Base-by-base conservation (phyloP, 2,329 filamentous ascomycete genomes). In the Xylariales sp. region DNA sequence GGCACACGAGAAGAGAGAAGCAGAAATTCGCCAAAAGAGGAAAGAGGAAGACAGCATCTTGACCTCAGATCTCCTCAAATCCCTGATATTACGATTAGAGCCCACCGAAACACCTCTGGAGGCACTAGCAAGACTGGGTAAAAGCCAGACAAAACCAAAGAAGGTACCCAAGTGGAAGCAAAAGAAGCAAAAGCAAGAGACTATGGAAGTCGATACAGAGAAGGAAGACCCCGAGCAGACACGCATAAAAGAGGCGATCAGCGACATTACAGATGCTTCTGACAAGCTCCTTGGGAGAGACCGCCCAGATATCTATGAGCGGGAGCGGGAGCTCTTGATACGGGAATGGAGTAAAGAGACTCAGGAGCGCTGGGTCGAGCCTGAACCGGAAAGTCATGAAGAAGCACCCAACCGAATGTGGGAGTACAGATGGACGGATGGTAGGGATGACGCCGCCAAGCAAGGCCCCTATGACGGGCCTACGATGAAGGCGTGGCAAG, bases 371-470 rank as follows among this genome's bases (percentile, higher is more conserved):
- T 98, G 93, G 93, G 60, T 63, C 15, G 69, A 78, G 46, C 68
- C 64, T n/a, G 45, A 54, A 28, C 55, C 52, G 28, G 53, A 57
- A 31, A 51, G 17, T 16, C 38, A 37, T 31, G 46, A 39, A 40
- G 51, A 44, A 43, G 37, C 50, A 40, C 51, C 37, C 14, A 45
- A 31, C 33, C 65, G 51, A 43, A 76, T 78, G 70, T 98, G 91
- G 90, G 87, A 97, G 61, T 98, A 88, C 59, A 77, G 88, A 41
- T 98, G 93, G 93, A 83, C 81, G 27, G 89, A 95, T 58, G 88
- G 87, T 14, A 75, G 89, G 28, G 91, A 95, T 54, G 85, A 79
- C 19, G 87, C 78, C 10, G 75, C 78, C 33, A 76, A 77, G 41
- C 88, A 98, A 60, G 93, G 93, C 0, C 91, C 93, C 0, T 98